Percentiles rank a stretch among this genome's conserved stretches.
Conservation (phyloP, 1,139 yeast species). For the Pneumocystis oryctolagi region DNA sequence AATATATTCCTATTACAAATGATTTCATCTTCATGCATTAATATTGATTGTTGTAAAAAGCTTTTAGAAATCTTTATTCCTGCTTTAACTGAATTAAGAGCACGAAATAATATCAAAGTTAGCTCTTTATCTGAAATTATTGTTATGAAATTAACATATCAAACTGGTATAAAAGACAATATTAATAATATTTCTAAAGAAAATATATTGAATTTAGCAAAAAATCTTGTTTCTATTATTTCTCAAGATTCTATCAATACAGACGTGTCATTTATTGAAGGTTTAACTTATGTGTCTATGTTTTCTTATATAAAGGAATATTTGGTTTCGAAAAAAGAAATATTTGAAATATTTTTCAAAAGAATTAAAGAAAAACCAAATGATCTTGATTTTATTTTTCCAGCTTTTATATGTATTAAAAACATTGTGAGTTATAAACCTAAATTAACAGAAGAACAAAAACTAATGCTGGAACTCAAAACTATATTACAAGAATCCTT, state of each 20-base stretch:
- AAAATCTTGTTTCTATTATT: background rate
- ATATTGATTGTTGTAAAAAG: background rate
- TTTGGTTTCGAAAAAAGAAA: background rate
- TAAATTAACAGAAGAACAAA: background rate
- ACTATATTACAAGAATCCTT: background rate
- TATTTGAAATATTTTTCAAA: background rate
- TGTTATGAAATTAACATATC: background rate
- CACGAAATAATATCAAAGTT: background rate
- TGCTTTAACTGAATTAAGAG: background rate
- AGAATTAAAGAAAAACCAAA: background rate
- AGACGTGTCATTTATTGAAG: background rate
- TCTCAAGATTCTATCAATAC: background rate
- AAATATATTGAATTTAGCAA: background rate
- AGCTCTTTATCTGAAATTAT: background rate
- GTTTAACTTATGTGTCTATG: background rate
- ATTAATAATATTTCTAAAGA: background rate
- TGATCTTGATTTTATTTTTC: background rate
- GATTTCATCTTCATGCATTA: background rate
- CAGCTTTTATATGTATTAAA: background rate
- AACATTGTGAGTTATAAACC: background rate
- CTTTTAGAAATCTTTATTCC: background rate
- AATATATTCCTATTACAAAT: background rate
- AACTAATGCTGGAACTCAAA: background rate
- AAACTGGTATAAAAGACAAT: background rate
- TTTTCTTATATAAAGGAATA: background rate